Evolutionary conservation across 257 asterid genomes (phyloP).

Genomic region (Lithospermum erythrorhizon): DNA sequence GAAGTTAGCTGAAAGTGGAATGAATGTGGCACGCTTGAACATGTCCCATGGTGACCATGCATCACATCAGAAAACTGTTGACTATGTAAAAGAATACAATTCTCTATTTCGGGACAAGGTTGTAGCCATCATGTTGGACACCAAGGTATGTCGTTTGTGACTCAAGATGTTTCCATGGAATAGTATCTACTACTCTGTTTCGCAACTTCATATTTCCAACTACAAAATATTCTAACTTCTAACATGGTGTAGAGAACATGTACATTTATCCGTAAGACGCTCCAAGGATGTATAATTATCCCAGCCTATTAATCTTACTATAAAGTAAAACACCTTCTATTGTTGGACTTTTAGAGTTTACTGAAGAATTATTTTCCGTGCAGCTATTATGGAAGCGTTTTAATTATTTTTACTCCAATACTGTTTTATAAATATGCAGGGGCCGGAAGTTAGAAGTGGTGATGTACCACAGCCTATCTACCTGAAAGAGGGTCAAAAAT

Average conservation of each 20-base stretch:
- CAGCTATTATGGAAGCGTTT: neutral
- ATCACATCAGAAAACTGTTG: conserved; percentile 88
- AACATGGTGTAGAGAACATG: too few species aligned
- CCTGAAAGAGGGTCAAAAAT: conserved; percentile 88
- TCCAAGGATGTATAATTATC: too few species aligned
- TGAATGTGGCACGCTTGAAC: conserved; percentile 94
- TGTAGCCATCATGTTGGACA: conserved; percentile 88
- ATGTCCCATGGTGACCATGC: conserved; percentile 99
- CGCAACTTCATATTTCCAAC: neutral
- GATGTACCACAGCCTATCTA: conserved; percentile 73
- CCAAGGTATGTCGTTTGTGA: conserved; percentile 50
- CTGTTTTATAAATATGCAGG: conserved; percentile 34
- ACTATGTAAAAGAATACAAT: conserved; percentile 88
- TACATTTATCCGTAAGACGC: too few species aligned
- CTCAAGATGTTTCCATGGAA: neutral
- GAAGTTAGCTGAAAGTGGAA: conserved; percentile 96
- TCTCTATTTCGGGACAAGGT: conserved; percentile 75
- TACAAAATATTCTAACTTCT: too few species aligned
- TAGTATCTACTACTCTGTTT: neutral
- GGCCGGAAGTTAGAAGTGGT: conserved; percentile 99
- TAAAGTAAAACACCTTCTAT: too few species aligned
- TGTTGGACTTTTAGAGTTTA: too few species aligned
- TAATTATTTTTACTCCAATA: neutral
- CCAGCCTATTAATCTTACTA: too few species aligned
- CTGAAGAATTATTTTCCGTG: neutral